Evolutionary conservation across 2,329 filamentous ascomycete genomes (phyloP), one percentile per base, ranked within the genome.

Genomic region (Penicillium olsonii): DNA sequence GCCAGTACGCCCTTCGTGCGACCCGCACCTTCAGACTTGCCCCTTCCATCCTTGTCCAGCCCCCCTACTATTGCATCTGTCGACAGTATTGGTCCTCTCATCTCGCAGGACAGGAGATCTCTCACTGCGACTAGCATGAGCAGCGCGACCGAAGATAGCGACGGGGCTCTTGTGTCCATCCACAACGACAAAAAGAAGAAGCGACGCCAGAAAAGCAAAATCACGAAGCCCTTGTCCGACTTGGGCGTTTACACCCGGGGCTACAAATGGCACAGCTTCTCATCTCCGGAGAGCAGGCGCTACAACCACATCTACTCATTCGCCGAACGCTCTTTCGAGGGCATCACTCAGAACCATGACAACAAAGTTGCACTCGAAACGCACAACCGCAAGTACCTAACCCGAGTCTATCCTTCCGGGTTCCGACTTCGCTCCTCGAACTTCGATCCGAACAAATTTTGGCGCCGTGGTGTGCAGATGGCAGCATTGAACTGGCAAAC

Each of bases 401-500:
- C 96, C 83, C 87, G 94, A 37, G 91, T 97, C 9, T 99, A 99
- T 66, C 94, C 94, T 6, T 88, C 90, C 46, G 86, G 84, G 31
- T 85, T 84, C 60, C 87, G 94, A 22, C 79, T 97, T 48, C 84
- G 84, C 27, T 97, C 94, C 0, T 90, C 87, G 61, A 99, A 99
- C 73, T 97, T 96, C 65, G 91, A 96, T 63, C 94, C 94, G 1
- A 82, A 96, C 56, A 85, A 87, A 54, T 95, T 94, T 68, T 99
- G 94, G 94, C 86, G 92, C 43, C 86, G 90, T 37, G 94, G 94
- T 26, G 94, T 96, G 15, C 94, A 99, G 72, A 97, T 99, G 92
- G 91, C 88, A 12, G 94, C 94, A 0, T 79, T 97, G 55, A 99
- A 99, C 73, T 97, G 94, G 92, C 94, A 99, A 73, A 97, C 92